phyloP scores from a whole-genome alignment of 1,139 yeast species.

The Geotrichum candidum region DNA sequence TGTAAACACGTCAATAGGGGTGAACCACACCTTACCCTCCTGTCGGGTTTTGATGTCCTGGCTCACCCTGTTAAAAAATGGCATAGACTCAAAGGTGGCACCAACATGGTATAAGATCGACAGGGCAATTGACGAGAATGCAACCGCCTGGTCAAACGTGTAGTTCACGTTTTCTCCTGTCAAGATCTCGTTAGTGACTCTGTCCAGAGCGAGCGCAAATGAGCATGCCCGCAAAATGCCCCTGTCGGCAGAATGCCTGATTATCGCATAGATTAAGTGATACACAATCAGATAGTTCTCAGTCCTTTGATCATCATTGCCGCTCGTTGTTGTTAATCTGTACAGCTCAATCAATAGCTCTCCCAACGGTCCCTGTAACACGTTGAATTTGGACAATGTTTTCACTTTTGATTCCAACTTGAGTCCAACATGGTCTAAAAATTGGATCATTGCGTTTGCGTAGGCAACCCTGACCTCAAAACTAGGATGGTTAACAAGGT shows the following conservation, averaged over 20 bases:
- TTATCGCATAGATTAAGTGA: constrained; percentile 21
- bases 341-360: constrained; percentile 22
- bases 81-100: constrained; percentile 17
- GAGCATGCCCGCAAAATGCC: constrained; percentile 23
- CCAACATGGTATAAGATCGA: constrained; percentile 26
- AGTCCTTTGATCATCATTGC: background rate
- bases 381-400: constrained; percentile 15
- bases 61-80: constrained; percentile 18
- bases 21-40: constrained; percentile 21
- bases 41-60: constrained; percentile 22
- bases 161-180: constrained; percentile 15
- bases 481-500: constrained; percentile 28
- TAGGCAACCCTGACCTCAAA: constrained; percentile 28
- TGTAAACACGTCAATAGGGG: constrained; percentile 19
- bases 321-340: constrained; percentile 18
- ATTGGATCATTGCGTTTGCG: constrained; percentile 26
- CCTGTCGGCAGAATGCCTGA: constrained; percentile 20
- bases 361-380: constrained; percentile 24
- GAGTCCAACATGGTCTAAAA: constrained; percentile 20
- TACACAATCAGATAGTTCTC: constrained; percentile 21
- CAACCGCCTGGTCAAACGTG: constrained; percentile 24
- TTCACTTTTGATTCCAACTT: constrained; percentile 5
- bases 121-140: constrained; percentile 22
- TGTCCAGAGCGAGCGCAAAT: constrained; percentile 22
- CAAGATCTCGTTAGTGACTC: constrained; percentile 16